phyloP scores from a whole-genome alignment of 345 rosid genomes.

The Excoecaria cochinchinensis region DNA sequence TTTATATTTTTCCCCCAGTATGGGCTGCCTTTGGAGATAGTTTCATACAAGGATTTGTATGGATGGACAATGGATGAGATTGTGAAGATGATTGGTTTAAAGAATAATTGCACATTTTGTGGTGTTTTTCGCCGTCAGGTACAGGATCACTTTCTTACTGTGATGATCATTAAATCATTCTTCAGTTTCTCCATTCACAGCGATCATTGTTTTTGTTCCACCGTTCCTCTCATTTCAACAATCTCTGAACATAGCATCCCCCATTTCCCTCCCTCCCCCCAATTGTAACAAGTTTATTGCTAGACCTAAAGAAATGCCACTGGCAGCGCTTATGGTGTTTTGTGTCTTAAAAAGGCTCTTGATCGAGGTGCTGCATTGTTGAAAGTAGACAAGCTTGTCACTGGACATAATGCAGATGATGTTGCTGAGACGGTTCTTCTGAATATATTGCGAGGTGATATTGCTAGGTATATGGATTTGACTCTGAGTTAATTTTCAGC shows the following conservation, averaged over 20 bases:
- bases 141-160: neutral
- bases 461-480: constrained; percentile 60
- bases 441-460: constrained; percentile 88
- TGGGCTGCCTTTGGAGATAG: constrained; percentile 79
- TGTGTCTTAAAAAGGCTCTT: constrained; percentile 59
- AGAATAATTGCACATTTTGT: constrained; percentile 95
- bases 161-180: neutral
- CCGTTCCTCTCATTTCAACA: neutral
- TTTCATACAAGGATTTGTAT: constrained; percentile 93
- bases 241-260: neutral
- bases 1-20: constrained; percentile 44
- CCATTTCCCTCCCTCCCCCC: no score
- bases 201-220: neutral
- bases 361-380: constrained; percentile 85
- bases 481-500: neutral
- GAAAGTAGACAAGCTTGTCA: constrained; percentile 87
- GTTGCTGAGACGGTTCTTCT: constrained; percentile 91
- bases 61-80: constrained; percentile 99
- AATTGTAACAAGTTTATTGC: neutral
- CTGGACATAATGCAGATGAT: constrained; percentile 98
- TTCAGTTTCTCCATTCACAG: neutral
- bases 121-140: constrained; percentile 97
- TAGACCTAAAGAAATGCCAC: neutral
- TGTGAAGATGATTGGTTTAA: constrained; percentile 87
- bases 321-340: constrained; percentile 9